Conservation (phyloP, 768 basidiomycete genomes). For the Basidioascus undulatus region DNA sequence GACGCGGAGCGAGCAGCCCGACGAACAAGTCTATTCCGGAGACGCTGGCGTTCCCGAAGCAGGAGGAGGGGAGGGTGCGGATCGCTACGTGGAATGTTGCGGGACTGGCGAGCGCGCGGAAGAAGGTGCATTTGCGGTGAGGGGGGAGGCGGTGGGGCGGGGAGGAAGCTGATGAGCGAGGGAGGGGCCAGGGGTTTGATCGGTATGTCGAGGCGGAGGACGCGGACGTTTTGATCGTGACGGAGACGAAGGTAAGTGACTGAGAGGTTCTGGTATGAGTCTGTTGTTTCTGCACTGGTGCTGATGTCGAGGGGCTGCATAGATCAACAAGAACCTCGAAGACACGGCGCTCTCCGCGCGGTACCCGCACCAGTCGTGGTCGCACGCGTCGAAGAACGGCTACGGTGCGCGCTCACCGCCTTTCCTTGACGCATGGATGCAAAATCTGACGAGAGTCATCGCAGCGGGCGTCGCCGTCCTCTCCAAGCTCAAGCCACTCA, state of each 20-base stretch:
- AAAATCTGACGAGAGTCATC: not conserved
- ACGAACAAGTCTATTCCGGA: not conserved
- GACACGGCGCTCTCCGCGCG: conserved; percentile 32
- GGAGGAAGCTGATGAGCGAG: not conserved
- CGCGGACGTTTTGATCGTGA: conserved; percentile 57
- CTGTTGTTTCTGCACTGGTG: too few relatives aligned
- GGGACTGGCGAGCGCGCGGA: conserved; percentile 45
- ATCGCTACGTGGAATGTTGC: conserved; percentile 61
- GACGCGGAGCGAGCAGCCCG: conserved; percentile 2
- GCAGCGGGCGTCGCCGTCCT: conserved; percentile 63
- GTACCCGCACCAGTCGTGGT: conserved; percentile 53
- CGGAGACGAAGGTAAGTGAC: conserved; percentile 50
- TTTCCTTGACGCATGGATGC: not conserved
- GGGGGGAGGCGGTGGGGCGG: too few relatives aligned
- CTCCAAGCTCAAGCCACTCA: conserved; percentile 48
- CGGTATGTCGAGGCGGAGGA: conserved; percentile 64
- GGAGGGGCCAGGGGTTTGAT: conserved; percentile 51
- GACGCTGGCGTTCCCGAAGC: not conserved
- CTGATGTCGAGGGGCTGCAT: not conserved
- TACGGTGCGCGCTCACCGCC: conserved; percentile 29
- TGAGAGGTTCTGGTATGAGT: too few relatives aligned
- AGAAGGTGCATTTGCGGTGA: conserved; percentile 31
- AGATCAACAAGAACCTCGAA: conserved; percentile 48
- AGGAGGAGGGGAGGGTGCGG: conserved; percentile 22
- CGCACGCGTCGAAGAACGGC: conserved; percentile 47